Conservation (phyloP, 208 protist genomes). For the Trypanosoma theileri region DNA sequence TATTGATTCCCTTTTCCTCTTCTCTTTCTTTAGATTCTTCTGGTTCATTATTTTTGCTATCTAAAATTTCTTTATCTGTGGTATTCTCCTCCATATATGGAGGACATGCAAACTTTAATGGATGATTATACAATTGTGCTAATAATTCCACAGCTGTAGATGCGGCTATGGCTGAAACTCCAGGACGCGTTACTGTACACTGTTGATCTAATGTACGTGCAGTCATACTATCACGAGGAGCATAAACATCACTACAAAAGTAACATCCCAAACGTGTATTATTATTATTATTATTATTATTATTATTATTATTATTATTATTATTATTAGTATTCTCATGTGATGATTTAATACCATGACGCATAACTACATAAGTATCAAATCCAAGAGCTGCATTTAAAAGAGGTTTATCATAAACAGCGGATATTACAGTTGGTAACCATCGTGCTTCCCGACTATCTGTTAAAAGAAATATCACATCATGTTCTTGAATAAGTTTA, state of each 20-base stretch:
- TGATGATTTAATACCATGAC: slow-evolving; percentile 86
- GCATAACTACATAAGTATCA: slow-evolving; percentile 97
- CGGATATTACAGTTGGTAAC: slow-evolving; percentile 95
- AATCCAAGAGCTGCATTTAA: slow-evolving; percentile 98
- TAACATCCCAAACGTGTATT: slow-evolving; percentile 93
- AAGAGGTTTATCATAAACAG: slow-evolving; percentile 81
- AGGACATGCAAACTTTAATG: slow-evolving; percentile 57
- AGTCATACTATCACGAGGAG: slow-evolving; percentile 86
- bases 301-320: not conserved
- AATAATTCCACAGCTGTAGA: slow-evolving; percentile 94
- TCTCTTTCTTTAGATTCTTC: too few relatives aligned
- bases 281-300: not conserved
- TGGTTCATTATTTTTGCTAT: slow-evolving; percentile 19
- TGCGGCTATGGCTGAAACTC: slow-evolving; percentile 92
- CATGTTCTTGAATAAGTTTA: slow-evolving; percentile 83
- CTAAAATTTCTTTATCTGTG: slow-evolving; percentile 7
- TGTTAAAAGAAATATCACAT: slow-evolving; percentile 97
- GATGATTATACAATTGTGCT: slow-evolving; percentile 93
- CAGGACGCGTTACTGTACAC: slow-evolving; percentile 97
- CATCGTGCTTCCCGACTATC: slow-evolving; percentile 97
- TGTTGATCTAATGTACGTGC: slow-evolving; percentile 98
- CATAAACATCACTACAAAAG: slow-evolving; percentile 97
- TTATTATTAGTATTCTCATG: not conserved
- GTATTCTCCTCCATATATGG: slow-evolving; percentile 30
- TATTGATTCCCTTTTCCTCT: not conserved